Evolutionary conservation across 768 basidiomycete genomes (phyloP).

Genomic region (Pleurotus pulmonarius): DNA sequence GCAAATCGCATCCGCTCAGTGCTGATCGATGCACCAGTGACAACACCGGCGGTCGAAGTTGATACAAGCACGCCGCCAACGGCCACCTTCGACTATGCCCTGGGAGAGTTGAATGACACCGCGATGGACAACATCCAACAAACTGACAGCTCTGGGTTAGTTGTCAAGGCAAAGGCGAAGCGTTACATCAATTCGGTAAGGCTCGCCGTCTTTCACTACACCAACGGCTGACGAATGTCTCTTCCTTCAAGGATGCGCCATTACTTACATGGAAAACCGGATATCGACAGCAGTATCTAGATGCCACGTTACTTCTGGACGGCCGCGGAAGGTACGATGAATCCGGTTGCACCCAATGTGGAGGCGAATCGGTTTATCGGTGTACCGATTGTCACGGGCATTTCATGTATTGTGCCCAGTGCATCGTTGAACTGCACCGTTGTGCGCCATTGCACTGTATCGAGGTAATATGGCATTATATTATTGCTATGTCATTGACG

Average conservation of each 20-base stretch:
- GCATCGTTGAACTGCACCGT: too few species aligned
- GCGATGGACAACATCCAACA: too few species aligned
- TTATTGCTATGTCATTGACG: background rate
- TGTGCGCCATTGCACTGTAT: conserved; percentile 12
- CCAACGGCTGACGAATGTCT: background rate
- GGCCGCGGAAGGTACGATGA: conserved; percentile 11
- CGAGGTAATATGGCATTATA: conserved; percentile 10
- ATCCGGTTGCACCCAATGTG: conserved; percentile 6
- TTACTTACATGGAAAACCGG: conserved; percentile 5
- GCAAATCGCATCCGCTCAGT: too few species aligned
- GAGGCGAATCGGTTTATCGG: background rate
- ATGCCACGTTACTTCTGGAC: conserved; percentile 10
- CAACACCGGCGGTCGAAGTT: too few species aligned
- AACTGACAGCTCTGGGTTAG: too few species aligned
- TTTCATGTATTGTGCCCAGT: background rate
- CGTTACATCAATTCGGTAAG: conserved; percentile 14
- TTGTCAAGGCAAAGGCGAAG: conserved; percentile 8
- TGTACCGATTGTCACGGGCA: conserved; percentile 13
- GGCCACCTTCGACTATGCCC: too few species aligned
- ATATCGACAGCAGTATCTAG: conserved; percentile 10
- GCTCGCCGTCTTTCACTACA: background rate
- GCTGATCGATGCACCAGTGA: too few species aligned
- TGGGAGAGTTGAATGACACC: too few species aligned
- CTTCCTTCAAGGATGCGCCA: conserved; percentile 12
- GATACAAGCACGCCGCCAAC: too few species aligned